These are phyloP conservation scores for Fusarium albosuccineum DNA, from an alignment of 2,329 filamentous ascomycete species.

Conservation along the genomic window DNA sequence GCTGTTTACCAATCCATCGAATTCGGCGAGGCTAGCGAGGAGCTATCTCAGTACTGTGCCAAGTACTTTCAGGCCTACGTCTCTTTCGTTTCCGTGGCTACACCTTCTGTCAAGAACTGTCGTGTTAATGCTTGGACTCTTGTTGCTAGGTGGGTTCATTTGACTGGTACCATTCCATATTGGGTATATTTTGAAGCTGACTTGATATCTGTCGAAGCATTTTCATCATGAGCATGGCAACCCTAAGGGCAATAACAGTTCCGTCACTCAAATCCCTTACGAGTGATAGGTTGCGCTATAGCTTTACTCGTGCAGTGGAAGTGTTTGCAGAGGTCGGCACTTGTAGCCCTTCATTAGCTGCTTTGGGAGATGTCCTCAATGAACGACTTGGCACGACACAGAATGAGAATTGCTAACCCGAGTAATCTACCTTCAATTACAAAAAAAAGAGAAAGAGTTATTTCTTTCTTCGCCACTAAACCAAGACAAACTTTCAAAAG, in stretches of 20 bases:
- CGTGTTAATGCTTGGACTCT: conserved; percentile 8
- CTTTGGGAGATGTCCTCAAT: not conserved
- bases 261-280: not conserved
- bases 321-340: not conserved
- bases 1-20: conserved; percentile 12
- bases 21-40: not conserved
- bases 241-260: not conserved
- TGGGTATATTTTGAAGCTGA: too few relatives aligned
- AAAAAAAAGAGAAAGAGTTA: not conserved
- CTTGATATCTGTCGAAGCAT: not conserved
- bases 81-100: not conserved
- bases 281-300: not conserved
- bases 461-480: too few relatives aligned
- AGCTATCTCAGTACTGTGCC: conserved; percentile 1
- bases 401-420: not conserved
- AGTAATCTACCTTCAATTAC: not conserved
- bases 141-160: not conserved
- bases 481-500: too few relatives aligned
- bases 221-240: conserved; percentile 3
- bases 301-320: not conserved
- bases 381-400: not conserved
- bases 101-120: not conserved
- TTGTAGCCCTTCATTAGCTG: not conserved
- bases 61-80: conserved; percentile 12
- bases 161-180: not conserved